Evolutionary conservation across 257 asterid genomes (phyloP).

Genomic region (Cruciata laevipes): DNA sequence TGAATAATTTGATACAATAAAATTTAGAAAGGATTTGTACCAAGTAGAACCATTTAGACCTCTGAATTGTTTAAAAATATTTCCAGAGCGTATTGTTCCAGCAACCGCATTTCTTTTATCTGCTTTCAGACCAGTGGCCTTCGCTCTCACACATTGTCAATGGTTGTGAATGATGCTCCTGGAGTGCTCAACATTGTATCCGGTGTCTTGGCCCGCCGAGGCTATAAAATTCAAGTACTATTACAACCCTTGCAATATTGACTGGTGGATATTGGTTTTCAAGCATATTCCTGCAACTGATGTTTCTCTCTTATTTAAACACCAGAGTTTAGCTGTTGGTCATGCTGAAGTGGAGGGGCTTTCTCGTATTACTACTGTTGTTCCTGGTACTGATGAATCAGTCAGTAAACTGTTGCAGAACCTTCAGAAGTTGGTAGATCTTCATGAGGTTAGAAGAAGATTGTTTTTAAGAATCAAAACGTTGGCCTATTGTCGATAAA

Average conservation of each 20-base stretch:
- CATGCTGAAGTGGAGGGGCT: slow-evolving; percentile 90
- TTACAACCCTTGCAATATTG: not conserved
- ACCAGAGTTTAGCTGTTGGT: slow-evolving; percentile 96
- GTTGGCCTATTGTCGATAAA: not conserved
- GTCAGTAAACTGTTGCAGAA: slow-evolving; percentile 77
- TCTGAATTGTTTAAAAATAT: no score
- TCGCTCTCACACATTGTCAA: slow-evolving; percentile 88
- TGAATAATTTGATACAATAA: not conserved
- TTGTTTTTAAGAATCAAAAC: not conserved
- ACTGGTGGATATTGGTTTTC: slow-evolving; percentile 4
- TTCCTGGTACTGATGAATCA: slow-evolving; percentile 93
- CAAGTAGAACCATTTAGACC: no score
- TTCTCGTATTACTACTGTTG: slow-evolving; percentile 97
- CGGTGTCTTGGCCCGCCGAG: slow-evolving; percentile 94
- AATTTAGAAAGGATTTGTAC: no score
- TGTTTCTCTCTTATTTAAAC: slow-evolving; percentile 18
- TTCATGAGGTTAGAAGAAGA: slow-evolving; percentile 71
- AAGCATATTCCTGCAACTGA: slow-evolving; percentile 10
- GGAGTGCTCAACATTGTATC: slow-evolving; percentile 94
- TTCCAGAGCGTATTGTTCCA: not conserved
- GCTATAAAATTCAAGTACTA: slow-evolving; percentile 87
- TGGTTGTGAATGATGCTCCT: slow-evolving; percentile 90
- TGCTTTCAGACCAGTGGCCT: slow-evolving; percentile 76
- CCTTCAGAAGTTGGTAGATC: slow-evolving; percentile 76
- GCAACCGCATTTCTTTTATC: slow-evolving; percentile 10